Percentiles rank a stretch among this genome's conserved stretches.
Evolutionary conservation across 2,329 filamentous ascomycete genomes (phyloP).

Genomic region (Cercospora sp.): DNA sequence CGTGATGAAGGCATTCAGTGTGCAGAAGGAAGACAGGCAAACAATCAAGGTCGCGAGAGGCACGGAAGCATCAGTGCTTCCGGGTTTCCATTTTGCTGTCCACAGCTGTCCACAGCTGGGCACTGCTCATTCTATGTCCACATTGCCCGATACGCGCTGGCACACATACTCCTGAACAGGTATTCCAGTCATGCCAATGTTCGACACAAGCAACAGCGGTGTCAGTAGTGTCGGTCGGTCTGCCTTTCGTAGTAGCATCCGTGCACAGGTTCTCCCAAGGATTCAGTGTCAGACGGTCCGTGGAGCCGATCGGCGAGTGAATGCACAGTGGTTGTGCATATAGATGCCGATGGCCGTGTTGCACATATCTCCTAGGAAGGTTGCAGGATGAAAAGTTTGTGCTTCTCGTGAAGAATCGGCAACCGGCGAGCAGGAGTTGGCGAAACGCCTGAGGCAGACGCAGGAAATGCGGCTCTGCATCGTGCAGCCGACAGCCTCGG

Average conservation of each 20-base stretch:
- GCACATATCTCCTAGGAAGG: too few species aligned
- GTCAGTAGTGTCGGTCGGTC: background rate
- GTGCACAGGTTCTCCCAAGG: background rate
- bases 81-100: too few species aligned
- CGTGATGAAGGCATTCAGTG: too few species aligned
- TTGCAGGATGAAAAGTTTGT: background rate
- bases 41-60: too few species aligned
- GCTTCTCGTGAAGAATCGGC: background rate
- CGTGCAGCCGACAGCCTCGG: conserved; percentile 9
- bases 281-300: conserved; percentile 3
- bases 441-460: background rate
- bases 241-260: background rate
- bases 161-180: background rate
- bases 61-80: too few species aligned
- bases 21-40: too few species aligned
- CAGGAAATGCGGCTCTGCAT: background rate
- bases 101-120: too few species aligned
- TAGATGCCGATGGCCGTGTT: background rate
- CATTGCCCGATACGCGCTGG: background rate
- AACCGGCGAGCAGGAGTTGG: background rate
- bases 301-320: background rate
- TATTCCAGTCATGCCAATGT: background rate
- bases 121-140: background rate
- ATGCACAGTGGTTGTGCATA: background rate
- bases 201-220: background rate